Base-by-base conservation (phyloP, 2,329 filamentous ascomycete species). In the Paracamarosporium sp. region DNA sequence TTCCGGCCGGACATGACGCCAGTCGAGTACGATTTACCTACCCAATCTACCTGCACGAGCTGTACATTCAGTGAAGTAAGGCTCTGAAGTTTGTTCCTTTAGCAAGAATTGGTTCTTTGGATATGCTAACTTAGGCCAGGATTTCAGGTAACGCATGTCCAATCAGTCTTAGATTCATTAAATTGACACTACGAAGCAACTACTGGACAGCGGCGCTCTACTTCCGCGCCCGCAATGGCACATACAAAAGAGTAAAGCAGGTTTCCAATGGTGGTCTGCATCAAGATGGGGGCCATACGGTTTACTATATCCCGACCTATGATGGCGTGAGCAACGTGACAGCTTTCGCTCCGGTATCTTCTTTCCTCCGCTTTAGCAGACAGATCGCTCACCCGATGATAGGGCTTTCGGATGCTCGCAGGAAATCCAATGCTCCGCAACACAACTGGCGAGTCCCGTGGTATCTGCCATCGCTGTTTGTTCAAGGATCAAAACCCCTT, bases 391-490 rank as follows among this genome's bases (percentile, higher is more conserved):
- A n/a, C n/a, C n/a, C n/a, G n/a, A n/a, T n/a, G n/a, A n/a, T n/a
- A 68, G 53, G 69, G 68, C 1, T 71, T 71, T 56, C 66, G 69
- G 35, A 71, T 71, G 69, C 62, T 71, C 4, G 68, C 68, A 2
- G 69, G 69, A 17, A 66, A 71, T 27, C 62, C 67, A 1, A 65
- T 57, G 50, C 59, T 65, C 15, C 63, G 63, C 22, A 63, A 56
- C 27, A 65, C 61, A 6, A 61, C 52, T 7, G 59, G 64, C 4
- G 62, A 63, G 25, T 62, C 60, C 25, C 62, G 62, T 15, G 64
- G 79, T 58, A 77, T 79, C 50, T 71, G 69, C 55, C 69, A 71
- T 41, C 58, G 69, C 36, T 72, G 68, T 28, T 50, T 62, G n/a
- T 52, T 28, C 44, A 57, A 53, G 20, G 44, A 60, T 40, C 53